Evolutionary conservation across 2,329 filamentous ascomycete species (phyloP), one percentile per base, ranked within the genome.

Genomic region (Aphanocladium album): DNA sequence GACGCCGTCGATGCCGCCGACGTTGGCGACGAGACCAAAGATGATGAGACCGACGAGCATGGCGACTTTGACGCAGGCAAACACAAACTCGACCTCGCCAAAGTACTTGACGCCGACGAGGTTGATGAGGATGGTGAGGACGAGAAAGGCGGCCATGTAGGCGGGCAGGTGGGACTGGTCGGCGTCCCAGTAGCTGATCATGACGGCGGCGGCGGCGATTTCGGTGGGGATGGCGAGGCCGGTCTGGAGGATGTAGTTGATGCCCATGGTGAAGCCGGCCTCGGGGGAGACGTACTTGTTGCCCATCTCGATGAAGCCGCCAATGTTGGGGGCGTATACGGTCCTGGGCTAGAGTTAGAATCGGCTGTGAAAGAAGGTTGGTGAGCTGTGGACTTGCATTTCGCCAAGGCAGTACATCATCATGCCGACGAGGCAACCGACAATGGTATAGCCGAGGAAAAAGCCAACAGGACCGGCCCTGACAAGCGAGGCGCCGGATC

Each of bases 51-150:
- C 73, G 21, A 75, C 60, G 57, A 79, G 74, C 50, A 77, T 73
- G 3, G 78, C 62, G 1, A 78, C 73, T 64, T 80, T 80, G 64
- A 77, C 66, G 7, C 73, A 71, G 0, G 76, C 76, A 64, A 80
- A 77, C 70, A 75, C 76, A 61, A 80, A 80, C 63, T 80, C 78
- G n/a, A 77, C 74, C 64, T 80, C 78, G 50, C 76, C 76, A 57
- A 76, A 77, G 63, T 76, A 75, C 5, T 66, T 68, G 30, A 79
- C 74, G 47, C 60, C 61, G 3, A 64, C 43, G 35, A 67, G 61
- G 39, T 67, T 67, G 39, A 63, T 63, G 5, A 61, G 59, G 2
- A 66, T 62, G 9, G 62, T 66, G 17, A 63, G 30, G 21, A 66
- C 19, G 30, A 66, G 56, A 45, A 66, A 67, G 17, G 62, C 47